phyloP scores from a whole-genome alignment of 306 rosid species.

The Boehmeria nivea region DNA sequence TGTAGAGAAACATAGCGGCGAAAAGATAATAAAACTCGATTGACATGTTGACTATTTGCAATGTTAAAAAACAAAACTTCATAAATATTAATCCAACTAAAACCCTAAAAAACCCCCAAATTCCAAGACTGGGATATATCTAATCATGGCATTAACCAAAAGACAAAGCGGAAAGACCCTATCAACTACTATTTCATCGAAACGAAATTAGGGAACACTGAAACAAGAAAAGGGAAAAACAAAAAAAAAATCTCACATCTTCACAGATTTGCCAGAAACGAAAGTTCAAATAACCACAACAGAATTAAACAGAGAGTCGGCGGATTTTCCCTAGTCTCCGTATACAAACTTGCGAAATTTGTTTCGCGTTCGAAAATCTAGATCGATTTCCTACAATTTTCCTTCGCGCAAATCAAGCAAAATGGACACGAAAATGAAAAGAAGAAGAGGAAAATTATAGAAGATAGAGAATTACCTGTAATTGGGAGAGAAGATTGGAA shows the following conservation, averaged over 20 bases:
- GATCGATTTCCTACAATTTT: neutral
- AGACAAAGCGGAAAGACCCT: neutral
- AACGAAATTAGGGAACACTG: too few relatives aligned
- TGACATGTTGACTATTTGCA: neutral
- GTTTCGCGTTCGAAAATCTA: neutral
- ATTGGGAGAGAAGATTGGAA: neutral
- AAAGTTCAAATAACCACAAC: neutral
- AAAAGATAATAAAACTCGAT: neutral
- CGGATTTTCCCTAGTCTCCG: neutral
- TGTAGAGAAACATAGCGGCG: too few relatives aligned
- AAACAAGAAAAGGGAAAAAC: neutral
- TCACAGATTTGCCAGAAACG: neutral
- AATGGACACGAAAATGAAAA: neutral
- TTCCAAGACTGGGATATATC: neutral
- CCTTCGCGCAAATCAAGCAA: neutral
- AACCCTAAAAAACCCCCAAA: neutral
- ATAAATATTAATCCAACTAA: neutral
- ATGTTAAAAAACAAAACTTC: neutral
- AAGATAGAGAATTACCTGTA: conserved; percentile 1
- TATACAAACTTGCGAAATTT: neutral
- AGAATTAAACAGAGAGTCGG: neutral
- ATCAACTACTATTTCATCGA: too few relatives aligned
- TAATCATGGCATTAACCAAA: neutral
- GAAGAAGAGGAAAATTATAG: neutral
- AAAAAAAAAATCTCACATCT: too few relatives aligned